These are phyloP conservation scores for Colletotrichum sp. DNA, from an alignment of 2,329 filamentous ascomycete species.

Conservation along the genomic window DNA sequence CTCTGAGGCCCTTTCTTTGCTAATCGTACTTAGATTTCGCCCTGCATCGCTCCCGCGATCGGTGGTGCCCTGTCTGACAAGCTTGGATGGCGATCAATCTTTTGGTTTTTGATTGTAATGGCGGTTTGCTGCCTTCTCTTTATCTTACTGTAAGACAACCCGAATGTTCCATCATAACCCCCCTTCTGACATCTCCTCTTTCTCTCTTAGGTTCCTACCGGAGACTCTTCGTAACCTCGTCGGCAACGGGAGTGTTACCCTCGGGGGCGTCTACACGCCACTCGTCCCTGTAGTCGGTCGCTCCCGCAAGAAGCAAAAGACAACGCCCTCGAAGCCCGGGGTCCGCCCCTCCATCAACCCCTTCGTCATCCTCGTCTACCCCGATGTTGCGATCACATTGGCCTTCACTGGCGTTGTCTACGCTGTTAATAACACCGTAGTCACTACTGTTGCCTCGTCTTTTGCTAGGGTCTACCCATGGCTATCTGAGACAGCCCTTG, in stretches of 20 bases:
- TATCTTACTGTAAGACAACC: constrained; percentile 27
- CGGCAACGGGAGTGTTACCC: constrained; percentile 29
- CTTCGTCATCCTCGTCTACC: constrained; percentile 33
- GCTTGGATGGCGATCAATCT: constrained; percentile 56
- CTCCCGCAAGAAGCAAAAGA: neutral
- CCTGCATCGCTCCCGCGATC: constrained; percentile 54
- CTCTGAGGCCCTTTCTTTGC: neutral
- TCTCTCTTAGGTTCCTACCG: constrained; percentile 25
- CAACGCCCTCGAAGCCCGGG: neutral
- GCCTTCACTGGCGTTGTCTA: constrained; percentile 36
- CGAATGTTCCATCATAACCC: neutral
- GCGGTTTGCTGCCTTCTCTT: constrained; percentile 38
- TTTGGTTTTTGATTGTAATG: constrained; percentile 58
- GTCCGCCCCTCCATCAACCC: constrained; percentile 26
- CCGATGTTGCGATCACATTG: constrained; percentile 32
- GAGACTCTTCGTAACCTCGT: constrained; percentile 33
- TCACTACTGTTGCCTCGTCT: constrained; percentile 36
- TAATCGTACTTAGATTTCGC: constrained; percentile 34
- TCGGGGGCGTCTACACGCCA: constrained; percentile 22
- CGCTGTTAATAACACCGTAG: constrained; percentile 38
- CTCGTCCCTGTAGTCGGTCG: constrained; percentile 23
- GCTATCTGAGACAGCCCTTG: constrained; percentile 33
- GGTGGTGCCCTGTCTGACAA: constrained; percentile 51
- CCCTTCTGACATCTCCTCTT: neutral
- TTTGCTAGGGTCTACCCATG: constrained; percentile 26